Base-by-base conservation (phyloP, 148 eudicot species). In the Vaccinium darrowii region DNA sequence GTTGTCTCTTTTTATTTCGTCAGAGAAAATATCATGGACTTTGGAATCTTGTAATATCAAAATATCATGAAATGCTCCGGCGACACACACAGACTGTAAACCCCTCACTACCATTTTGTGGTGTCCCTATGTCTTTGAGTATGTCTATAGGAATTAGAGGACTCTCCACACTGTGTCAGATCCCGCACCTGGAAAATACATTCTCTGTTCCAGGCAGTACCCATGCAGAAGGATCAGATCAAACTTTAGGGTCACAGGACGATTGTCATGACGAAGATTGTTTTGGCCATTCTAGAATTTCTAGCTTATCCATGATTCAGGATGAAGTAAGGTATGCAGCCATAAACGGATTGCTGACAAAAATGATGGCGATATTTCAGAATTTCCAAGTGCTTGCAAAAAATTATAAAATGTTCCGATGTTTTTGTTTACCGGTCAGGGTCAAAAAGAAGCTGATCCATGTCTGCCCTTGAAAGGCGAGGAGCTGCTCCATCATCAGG, bases 391-490 rank as follows among this genome's bases (percentile, higher is more conserved):
- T 27, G 74, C 5, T 39, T 69, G 13, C 74, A 13, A 1, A 5
- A 69, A 30, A 27, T 69, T 27, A 30, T 69, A 69, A 69, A 27
- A 30, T 13, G 74, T 27, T 30, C 1, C 13, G 74, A 57, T 18
- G 19, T 47, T 43, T 21, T 65, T 65, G 33, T 83, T 86, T 91
- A 93, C 95, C 92, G 88, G 78, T 90, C 89, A 49, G 94, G 92
- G 71, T 93, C 90, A 23, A 87, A 43, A 30, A 91, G 91, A 74
- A 90, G 87, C 36, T 89, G 92, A 78, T 92, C 92, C 85, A 85
- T 82, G 80, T 91, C 91, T 50, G 86, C 92, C 85, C 86, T 87
- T 30, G 98, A 90, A 81, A 93, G 86, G 51, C 90, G 89, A 39
- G 92, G 91, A 79, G 75, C 58, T 80, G 92, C 8, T 92, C 94